Percentiles rank a stretch among this genome's conserved stretches.
These are phyloP conservation scores for Citrullus amarus DNA, from an alignment of 306 rosid species.

Conservation along the genomic window DNA sequence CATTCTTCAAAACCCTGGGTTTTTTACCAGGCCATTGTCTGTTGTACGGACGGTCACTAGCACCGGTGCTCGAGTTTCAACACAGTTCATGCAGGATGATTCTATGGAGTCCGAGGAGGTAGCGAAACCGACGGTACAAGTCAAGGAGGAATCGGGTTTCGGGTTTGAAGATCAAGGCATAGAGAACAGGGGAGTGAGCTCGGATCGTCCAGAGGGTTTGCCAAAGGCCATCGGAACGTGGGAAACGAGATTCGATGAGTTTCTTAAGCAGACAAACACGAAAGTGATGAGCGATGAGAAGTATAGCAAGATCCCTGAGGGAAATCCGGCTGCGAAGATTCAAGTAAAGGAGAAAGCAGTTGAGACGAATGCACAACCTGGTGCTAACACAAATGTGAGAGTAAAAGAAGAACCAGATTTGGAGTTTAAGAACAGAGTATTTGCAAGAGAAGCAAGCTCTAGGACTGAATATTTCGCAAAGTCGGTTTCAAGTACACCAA, in stretches of 20 bases:
- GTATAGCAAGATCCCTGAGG: slow-evolving; percentile 5
- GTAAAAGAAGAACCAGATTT: slow-evolving; percentile 13
- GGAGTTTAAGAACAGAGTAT: slow-evolving; percentile 2
- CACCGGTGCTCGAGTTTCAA: slow-evolving; percentile 37
- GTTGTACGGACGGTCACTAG: slow-evolving; percentile 34
- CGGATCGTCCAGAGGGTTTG: not conserved
- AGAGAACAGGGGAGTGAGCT: not conserved
- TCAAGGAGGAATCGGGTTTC: slow-evolving; percentile 9
- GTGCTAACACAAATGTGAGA: not conserved
- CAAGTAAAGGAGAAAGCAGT: not conserved
- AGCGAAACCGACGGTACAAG: not conserved
- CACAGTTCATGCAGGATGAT: slow-evolving; percentile 7
- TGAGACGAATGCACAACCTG: not conserved
- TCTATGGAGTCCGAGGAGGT: slow-evolving; percentile 2
- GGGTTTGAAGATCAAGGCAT: not conserved
- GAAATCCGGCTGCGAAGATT: not conserved
- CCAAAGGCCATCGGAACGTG: not conserved
- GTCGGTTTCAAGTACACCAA: not conserved
- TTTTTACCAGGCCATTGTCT: slow-evolving; percentile 7
- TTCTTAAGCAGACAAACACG: slow-evolving; percentile 18
- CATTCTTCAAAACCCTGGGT: not conserved
- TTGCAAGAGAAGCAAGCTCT: not conserved
- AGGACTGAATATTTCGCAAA: not conserved
- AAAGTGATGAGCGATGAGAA: slow-evolving; percentile 22
- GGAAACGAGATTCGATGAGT: slow-evolving; percentile 15